A percentile compares a stretch with the other conserved stretches of the same genome.
These are phyloP conservation scores for Aspergillus sp. DNA, from an alignment of 2,329 filamentous ascomycete genomes.

Conservation along the genomic window DNA sequence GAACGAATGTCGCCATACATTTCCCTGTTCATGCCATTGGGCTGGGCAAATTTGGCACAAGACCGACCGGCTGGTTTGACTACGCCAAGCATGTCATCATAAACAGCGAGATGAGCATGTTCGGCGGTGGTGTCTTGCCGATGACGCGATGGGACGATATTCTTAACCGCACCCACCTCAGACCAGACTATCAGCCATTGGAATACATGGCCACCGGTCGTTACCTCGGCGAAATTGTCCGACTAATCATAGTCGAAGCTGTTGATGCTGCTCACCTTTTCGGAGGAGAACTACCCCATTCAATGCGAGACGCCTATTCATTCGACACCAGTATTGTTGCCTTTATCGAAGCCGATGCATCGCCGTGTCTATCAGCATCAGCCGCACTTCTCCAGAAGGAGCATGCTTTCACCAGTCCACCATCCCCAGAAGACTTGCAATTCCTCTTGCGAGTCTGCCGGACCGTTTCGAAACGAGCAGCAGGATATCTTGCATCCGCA, in stretches of 20 bases:
- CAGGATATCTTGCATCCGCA: conserved; percentile 62
- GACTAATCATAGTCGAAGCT: conserved; percentile 61
- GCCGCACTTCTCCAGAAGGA: conserved; percentile 51
- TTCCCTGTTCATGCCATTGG: conserved; percentile 57
- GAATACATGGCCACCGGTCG: conserved; percentile 65
- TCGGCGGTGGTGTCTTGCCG: conserved; percentile 57
- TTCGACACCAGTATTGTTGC: conserved; percentile 61
- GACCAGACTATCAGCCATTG: conserved; percentile 64
- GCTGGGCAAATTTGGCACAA: conserved; percentile 54
- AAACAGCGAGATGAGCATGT: conserved; percentile 68
- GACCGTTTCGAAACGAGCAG: conserved; percentile 58
- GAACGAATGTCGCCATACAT: conserved; percentile 64
- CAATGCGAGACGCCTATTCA: conserved; percentile 56
- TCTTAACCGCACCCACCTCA: conserved; percentile 56
- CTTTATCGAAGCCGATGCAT: conserved; percentile 52
- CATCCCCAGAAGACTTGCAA: conserved; percentile 51
- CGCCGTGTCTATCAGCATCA: conserved; percentile 37
- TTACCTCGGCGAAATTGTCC: conserved; percentile 64
- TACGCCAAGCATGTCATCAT: conserved; percentile 62
- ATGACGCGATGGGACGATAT: conserved; percentile 62
- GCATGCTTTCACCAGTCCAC: conserved; percentile 49
- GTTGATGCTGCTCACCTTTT: conserved; percentile 58
- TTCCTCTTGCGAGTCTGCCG: conserved; percentile 56
- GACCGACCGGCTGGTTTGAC: conserved; percentile 56
- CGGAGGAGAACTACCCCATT: conserved; percentile 55